phyloP scores from a whole-genome alignment of 2,329 filamentous ascomycete genomes.

The Fusarium burgessii region DNA sequence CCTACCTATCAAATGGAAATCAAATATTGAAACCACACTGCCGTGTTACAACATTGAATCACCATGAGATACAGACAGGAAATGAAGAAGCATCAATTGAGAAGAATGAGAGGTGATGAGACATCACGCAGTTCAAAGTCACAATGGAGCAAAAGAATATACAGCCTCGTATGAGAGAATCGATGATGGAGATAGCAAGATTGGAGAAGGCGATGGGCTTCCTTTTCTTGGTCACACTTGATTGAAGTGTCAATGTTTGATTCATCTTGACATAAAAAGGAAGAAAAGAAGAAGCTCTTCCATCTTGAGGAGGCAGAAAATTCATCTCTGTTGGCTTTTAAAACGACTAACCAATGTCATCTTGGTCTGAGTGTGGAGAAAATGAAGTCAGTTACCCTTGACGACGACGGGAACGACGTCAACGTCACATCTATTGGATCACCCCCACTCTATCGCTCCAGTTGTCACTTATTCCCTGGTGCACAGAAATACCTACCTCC shows the following conservation, averaged over 20 bases:
- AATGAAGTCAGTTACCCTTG: conserved; percentile 8
- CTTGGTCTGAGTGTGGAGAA: neutral
- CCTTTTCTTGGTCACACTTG: conserved; percentile 2
- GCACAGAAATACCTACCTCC: conserved; percentile 1
- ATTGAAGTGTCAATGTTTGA: conserved; percentile 15
- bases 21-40: conserved; percentile 38
- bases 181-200: conserved; percentile 1
- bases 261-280: neutral
- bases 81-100: conserved; percentile 4
- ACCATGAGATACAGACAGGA: neutral
- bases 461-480: conserved; percentile 7
- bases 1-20: conserved; percentile 50
- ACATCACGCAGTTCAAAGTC: conserved; percentile 20
- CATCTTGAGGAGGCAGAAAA: conserved; percentile 15
- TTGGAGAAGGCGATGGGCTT: neutral
- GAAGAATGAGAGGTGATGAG: conserved; percentile 9
- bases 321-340: conserved; percentile 25
- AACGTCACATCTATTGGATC: conserved; percentile 6
- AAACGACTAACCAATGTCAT: conserved; percentile 27
- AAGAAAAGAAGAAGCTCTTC: neutral
- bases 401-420: conserved; percentile 1
- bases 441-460: conserved; percentile 14
- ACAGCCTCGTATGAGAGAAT: conserved; percentile 5
- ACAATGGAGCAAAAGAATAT: conserved; percentile 12
- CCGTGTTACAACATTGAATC: conserved; percentile 19